A percentile compares a stretch with the other conserved stretches of the same genome.
Conservation (phyloP, 192 early-diverging fungal genomes). For the Entomortierella lignicola region DNA sequence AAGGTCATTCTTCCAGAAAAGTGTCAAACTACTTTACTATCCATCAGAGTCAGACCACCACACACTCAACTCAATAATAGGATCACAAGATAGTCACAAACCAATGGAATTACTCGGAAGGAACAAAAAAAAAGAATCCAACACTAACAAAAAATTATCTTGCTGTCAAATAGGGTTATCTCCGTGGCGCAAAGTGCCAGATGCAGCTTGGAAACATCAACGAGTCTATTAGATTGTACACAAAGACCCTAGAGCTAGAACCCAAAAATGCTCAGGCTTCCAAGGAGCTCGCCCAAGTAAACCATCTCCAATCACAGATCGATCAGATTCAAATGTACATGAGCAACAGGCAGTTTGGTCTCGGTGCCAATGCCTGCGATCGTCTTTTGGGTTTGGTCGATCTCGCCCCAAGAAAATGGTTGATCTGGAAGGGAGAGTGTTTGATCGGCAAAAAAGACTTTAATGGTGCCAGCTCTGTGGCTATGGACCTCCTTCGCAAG, state of each 20-base stretch:
- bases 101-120: too few relatives aligned
- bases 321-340: slow-evolving; percentile 58
- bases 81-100: too few relatives aligned
- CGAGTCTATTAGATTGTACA: slow-evolving; percentile 65
- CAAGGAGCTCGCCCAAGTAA: slow-evolving; percentile 55
- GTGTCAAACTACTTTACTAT: too few relatives aligned
- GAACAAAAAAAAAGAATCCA: too few relatives aligned
- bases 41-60: too few relatives aligned
- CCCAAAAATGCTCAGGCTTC: slow-evolving; percentile 52
- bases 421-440: slow-evolving; percentile 72
- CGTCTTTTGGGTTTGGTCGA: slow-evolving; percentile 57
- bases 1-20: too few relatives aligned
- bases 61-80: too few relatives aligned
- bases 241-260: slow-evolving; percentile 55
- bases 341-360: slow-evolving; percentile 58
- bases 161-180: slow-evolving; percentile 38
- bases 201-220: slow-evolving; percentile 75
- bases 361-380: slow-evolving; percentile 59
- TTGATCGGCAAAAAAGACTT: slow-evolving; percentile 71
- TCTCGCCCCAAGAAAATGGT: slow-evolving; percentile 68
- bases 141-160: neutral
- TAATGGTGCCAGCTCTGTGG: slow-evolving; percentile 71
- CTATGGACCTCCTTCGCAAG: slow-evolving; percentile 66
- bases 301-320: slow-evolving; percentile 59
- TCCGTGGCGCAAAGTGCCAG: slow-evolving; percentile 79